These are phyloP conservation scores for Cercospora zeae-maydis DNA, from an alignment of 2,329 filamentous ascomycete genomes.

Conservation along the genomic window DNA sequence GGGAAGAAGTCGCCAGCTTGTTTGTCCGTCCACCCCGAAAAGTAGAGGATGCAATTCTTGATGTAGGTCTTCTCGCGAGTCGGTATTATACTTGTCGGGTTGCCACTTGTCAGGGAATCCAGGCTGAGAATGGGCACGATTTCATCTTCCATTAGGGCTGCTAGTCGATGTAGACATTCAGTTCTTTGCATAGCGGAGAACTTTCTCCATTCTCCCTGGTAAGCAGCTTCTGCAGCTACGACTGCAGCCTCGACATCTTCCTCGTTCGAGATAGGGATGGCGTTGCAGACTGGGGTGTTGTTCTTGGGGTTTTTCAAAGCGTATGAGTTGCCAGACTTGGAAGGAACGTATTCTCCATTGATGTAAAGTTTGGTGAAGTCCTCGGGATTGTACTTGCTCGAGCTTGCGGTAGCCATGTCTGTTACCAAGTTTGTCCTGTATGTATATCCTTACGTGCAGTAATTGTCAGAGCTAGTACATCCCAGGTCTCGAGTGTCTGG, in stretches of 20 bases:
- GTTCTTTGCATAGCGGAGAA: constrained; percentile 34
- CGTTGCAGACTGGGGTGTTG: constrained; percentile 14
- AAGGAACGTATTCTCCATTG: constrained; percentile 15
- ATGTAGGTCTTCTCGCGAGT: constrained; percentile 20
- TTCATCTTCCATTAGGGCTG: constrained; percentile 35
- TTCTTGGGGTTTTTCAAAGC: constrained; percentile 16
- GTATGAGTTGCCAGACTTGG: constrained; percentile 35
- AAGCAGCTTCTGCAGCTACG: constrained; percentile 42
- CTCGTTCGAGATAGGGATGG: constrained; percentile 11
- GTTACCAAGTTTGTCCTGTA: background rate
- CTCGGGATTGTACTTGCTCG: constrained; percentile 50
- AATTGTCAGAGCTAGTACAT: background rate
- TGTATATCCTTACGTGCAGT: background rate
- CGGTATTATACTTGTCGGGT: constrained; percentile 13
- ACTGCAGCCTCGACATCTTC: constrained; percentile 24
- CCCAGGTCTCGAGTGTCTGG: background rate
- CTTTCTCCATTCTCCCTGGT: constrained; percentile 33
- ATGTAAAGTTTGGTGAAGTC: constrained; percentile 41
- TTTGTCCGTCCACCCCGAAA: constrained; percentile 17
- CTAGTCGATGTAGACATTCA: constrained; percentile 32
- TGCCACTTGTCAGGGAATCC: constrained; percentile 32
- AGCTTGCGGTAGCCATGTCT: background rate
- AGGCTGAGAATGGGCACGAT: constrained; percentile 23
- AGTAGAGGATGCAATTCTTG: constrained; percentile 20
- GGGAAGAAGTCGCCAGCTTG: constrained; percentile 18